A percentile compares a stretch with the other conserved stretches of the same genome.
Evolutionary conservation across 148 eudicot genomes (phyloP).

Genomic region (Vaccinium darrowii): DNA sequence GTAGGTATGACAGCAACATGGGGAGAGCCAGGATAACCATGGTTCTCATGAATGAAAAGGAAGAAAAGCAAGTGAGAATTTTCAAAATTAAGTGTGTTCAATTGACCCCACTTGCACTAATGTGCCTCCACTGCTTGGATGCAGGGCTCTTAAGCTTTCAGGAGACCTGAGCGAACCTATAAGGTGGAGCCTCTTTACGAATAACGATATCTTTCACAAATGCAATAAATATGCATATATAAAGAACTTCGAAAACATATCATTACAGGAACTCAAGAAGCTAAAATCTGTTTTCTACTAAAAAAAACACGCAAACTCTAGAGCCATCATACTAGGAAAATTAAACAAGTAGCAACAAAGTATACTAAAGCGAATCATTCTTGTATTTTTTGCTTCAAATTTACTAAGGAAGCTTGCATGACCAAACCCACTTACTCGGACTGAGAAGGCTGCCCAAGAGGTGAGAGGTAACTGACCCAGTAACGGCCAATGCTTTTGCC

Average conservation of each 20-base stretch:
- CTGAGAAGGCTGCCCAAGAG: slow-evolving; percentile 64
- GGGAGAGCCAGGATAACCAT: too few relatives aligned
- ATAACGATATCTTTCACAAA: background rate
- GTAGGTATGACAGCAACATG: background rate
- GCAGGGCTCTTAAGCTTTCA: background rate
- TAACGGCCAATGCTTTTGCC: slow-evolving; percentile 78
- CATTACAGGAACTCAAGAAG: background rate
- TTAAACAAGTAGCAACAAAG: background rate
- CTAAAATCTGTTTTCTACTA: background rate
- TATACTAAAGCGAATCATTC: background rate
- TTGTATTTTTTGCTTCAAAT: background rate
- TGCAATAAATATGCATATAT: background rate
- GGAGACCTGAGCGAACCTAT: background rate
- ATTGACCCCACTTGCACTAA: background rate
- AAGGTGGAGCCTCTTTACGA: background rate
- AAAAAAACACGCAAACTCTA: background rate
- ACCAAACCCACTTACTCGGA: slow-evolving; percentile 52
- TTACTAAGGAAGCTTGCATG: background rate
- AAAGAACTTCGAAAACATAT: background rate
- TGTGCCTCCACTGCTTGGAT: background rate
- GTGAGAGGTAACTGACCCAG: slow-evolving; percentile 64
- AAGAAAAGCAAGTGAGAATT: too few relatives aligned
- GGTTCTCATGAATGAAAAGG: too few relatives aligned
- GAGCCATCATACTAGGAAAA: background rate
- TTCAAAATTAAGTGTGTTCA: background rate